Evolutionary conservation across 208 protist genomes (phyloP).

Genomic region (Chromosphaera perkinsii): DNA sequence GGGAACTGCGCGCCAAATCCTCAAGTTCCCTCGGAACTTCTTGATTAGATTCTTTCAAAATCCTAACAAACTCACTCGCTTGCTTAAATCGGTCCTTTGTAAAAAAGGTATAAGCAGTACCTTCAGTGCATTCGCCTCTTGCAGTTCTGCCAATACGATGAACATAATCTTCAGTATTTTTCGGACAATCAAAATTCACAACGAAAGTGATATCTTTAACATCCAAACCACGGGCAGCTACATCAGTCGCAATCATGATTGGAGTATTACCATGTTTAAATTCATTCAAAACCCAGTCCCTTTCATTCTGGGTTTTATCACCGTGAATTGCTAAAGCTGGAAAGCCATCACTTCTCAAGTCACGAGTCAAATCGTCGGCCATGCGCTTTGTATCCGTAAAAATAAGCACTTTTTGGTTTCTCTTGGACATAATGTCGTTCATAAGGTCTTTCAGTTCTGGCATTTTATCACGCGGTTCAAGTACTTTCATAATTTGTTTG

Average conservation of each 20-base stretch:
- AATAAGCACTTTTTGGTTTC: slow-evolving; percentile 40
- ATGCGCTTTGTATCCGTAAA: slow-evolving; percentile 43
- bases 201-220: slow-evolving; percentile 37
- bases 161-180: slow-evolving; percentile 43
- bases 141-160: slow-evolving; percentile 51
- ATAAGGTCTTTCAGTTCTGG: slow-evolving; percentile 28
- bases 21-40: slow-evolving; percentile 27
- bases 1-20: slow-evolving; percentile 4
- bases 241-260: slow-evolving; percentile 73
- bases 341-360: slow-evolving; percentile 14
- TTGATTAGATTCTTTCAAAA: slow-evolving; percentile 29
- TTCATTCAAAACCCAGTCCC: slow-evolving; percentile 57
- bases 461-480: slow-evolving; percentile 30
- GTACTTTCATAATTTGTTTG: slow-evolving; percentile 49
- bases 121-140: slow-evolving; percentile 13
- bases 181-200: slow-evolving; percentile 48
- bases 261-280: slow-evolving; percentile 51
- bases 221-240: slow-evolving; percentile 62
- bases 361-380: slow-evolving; percentile 25
- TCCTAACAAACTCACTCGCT: slow-evolving; percentile 24
- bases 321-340: slow-evolving; percentile 56
- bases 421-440: slow-evolving; percentile 17
- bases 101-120: slow-evolving; percentile 42
- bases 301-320: slow-evolving; percentile 68
- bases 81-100: slow-evolving; percentile 21